phyloP scores from a whole-genome alignment of 2,329 filamentous ascomycete species.

The Cordyceps javanica region DNA sequence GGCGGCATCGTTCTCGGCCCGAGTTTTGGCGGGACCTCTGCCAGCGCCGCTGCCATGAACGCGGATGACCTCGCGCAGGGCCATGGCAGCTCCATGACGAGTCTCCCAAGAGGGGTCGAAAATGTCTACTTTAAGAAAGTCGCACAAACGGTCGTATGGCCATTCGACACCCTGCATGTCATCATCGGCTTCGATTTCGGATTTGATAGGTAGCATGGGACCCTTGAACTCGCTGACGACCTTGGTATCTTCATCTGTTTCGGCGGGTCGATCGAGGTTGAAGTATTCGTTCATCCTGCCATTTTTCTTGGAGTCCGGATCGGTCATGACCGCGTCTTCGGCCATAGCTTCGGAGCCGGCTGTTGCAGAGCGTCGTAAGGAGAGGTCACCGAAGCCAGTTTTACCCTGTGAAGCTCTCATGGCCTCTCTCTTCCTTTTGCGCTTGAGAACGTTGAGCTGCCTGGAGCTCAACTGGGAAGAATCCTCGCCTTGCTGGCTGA shows the following conservation, averaged over 20 bases:
- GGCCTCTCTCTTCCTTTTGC: constrained; percentile 85
- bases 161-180: constrained; percentile 76
- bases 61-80: constrained; percentile 80
- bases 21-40: constrained; percentile 62
- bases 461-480: constrained; percentile 78
- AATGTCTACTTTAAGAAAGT: constrained; percentile 87
- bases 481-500: constrained; percentile 50
- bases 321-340: constrained; percentile 51
- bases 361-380: constrained; percentile 56
- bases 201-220: constrained; percentile 71
- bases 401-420: constrained; percentile 83
- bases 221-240: constrained; percentile 96
- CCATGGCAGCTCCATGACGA: constrained; percentile 93
- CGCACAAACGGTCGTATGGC: constrained; percentile 91
- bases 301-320: constrained; percentile 51
- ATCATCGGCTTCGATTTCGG: constrained; percentile 72
- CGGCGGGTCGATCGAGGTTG: constrained; percentile 70
- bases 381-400: constrained; percentile 81
- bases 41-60: constrained; percentile 90
- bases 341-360: constrained; percentile 55
- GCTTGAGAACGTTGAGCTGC: constrained; percentile 89
- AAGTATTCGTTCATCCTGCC: constrained; percentile 78
- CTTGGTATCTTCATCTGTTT: constrained; percentile 83
- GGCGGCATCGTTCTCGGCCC: constrained; percentile 66
- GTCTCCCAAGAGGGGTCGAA: constrained; percentile 95